Conservation (phyloP, 2,329 filamentous ascomycete genomes). For the Colletotrichum tanaceti region DNA sequence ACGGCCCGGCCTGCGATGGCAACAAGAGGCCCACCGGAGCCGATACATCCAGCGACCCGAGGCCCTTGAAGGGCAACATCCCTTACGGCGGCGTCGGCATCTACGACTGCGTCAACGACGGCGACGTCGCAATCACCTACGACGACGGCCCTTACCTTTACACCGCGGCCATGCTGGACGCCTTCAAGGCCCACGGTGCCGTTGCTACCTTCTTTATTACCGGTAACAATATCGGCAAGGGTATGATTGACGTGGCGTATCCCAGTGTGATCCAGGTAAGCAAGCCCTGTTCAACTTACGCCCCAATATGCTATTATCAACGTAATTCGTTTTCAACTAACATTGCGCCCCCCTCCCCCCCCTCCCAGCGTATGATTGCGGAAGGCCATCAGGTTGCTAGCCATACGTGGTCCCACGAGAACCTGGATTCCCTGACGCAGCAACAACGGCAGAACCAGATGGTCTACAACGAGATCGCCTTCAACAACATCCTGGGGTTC, state of each 20-base stretch:
- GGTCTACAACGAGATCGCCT: conserved; percentile 58
- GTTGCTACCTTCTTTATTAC: conserved; percentile 54
- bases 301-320: too few relatives aligned
- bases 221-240: conserved; percentile 49
- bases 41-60: conserved; percentile 43
- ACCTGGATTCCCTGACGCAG: conserved; percentile 51
- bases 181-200: conserved; percentile 48
- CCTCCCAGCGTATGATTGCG: conserved; percentile 56
- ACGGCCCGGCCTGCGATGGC: conserved; percentile 47
- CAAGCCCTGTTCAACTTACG: too few relatives aligned
- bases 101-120: conserved; percentile 45
- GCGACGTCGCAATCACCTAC: conserved; percentile 52
- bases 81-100: conserved; percentile 50
- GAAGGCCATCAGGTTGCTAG: conserved; percentile 61
- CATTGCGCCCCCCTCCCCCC: too few relatives aligned
- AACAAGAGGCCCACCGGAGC: conserved; percentile 45
- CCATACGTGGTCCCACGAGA: conserved; percentile 60
- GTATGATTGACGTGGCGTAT: conserved; percentile 48
- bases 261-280: conserved; percentile 49
- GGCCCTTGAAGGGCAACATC: conserved; percentile 45
- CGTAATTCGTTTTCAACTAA: too few relatives aligned
- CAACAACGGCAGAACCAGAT: conserved; percentile 54
- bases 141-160: conserved; percentile 53
- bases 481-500: conserved; percentile 56
- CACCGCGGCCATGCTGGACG: conserved; percentile 50